Percentiles rank a stretch among this genome's conserved stretches.
phyloP scores from a whole-genome alignment of 768 basidiomycete species.

The Tulasnella sp. region DNA sequence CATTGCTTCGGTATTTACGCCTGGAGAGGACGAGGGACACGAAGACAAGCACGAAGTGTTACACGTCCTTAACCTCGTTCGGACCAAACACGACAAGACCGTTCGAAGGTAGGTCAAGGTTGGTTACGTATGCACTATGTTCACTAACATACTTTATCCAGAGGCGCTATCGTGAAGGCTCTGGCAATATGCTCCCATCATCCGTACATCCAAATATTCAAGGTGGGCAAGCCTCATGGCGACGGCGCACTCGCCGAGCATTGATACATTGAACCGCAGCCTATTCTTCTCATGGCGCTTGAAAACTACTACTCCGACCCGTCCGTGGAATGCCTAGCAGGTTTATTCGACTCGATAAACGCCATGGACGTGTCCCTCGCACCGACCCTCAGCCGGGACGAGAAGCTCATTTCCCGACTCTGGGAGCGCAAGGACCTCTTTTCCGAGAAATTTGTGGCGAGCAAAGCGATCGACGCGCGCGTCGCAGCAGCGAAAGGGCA shows the following conservation, averaged over 20 bases:
- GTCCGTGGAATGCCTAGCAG: constrained; percentile 79
- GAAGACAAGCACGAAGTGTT: constrained; percentile 41
- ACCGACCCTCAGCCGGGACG: constrained; percentile 64
- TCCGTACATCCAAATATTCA: constrained; percentile 93
- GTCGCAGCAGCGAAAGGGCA: background rate
- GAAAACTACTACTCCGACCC: constrained; percentile 90
- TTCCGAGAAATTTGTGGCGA: constrained; percentile 60
- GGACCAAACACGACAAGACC: constrained; percentile 82
- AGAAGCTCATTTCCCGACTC: constrained; percentile 80
- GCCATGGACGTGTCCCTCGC: constrained; percentile 75
- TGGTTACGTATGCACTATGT: background rate
- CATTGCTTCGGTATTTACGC: constrained; percentile 68
- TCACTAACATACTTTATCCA: constrained; percentile 22
- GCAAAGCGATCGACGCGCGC: background rate
- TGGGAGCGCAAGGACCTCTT: constrained; percentile 91
- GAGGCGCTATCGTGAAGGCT: constrained; percentile 90
- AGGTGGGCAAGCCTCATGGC: constrained; percentile 36
- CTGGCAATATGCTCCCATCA: constrained; percentile 88
- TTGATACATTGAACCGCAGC: constrained; percentile 36
- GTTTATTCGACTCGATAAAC: constrained; percentile 88
- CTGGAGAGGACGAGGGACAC: constrained; percentile 23
- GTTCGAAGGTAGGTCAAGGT: constrained; percentile 50
- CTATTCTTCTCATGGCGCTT: constrained; percentile 82
- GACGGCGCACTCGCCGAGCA: background rate
- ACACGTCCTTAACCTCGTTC: constrained; percentile 82